Evolutionary conservation across 1,139 yeast species (phyloP).

Genomic region (Geotrichum citri-aurantii): DNA sequence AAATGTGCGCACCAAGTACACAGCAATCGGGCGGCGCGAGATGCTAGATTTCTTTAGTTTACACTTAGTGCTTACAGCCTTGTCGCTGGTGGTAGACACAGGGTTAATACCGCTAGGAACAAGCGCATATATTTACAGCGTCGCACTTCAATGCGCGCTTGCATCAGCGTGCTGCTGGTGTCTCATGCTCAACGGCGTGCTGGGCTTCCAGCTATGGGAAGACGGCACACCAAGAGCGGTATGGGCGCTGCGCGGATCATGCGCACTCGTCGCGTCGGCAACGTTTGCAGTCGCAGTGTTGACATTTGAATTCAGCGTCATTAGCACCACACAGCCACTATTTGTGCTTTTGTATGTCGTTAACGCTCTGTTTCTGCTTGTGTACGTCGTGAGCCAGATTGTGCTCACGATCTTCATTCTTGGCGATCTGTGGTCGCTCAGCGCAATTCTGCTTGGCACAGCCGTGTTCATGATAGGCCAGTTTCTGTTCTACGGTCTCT

Average conservation of each 20-base stretch:
- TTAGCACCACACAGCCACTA: conserved; percentile 51
- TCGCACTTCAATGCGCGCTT: conserved; percentile 75
- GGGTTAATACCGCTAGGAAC: conserved; percentile 91
- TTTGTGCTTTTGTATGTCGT: conserved; percentile 65
- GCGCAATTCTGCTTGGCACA: conserved; percentile 64
- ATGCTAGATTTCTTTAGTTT: conserved; percentile 69
- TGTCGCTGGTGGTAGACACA: conserved; percentile 75
- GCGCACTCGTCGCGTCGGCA: conserved; percentile 50
- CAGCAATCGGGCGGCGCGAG: conserved; percentile 90
- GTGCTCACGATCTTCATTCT: conserved; percentile 62
- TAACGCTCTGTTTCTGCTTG: conserved; percentile 59
- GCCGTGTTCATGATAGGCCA: conserved; percentile 81
- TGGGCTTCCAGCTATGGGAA: conserved; percentile 90
- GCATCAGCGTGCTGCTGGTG: conserved; percentile 62
- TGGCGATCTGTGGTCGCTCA: conserved; percentile 80
- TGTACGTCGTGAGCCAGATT: conserved; percentile 66
- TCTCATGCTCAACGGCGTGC: conserved; percentile 64
- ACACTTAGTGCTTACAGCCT: conserved; percentile 51
- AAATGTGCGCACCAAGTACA: conserved; percentile 74
- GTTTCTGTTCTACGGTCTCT: conserved; percentile 62
- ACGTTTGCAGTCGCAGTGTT: conserved; percentile 47
- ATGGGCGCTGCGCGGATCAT: conserved; percentile 47
- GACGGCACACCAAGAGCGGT: conserved; percentile 63
- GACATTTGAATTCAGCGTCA: conserved; percentile 13
- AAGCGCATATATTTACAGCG: conserved; percentile 69